Percentiles rank a stretch among this genome's conserved stretches.
These are phyloP conservation scores for Flaveria sonorensis DNA, from an alignment of 129 eudicot genomes.

Conservation along the genomic window DNA sequence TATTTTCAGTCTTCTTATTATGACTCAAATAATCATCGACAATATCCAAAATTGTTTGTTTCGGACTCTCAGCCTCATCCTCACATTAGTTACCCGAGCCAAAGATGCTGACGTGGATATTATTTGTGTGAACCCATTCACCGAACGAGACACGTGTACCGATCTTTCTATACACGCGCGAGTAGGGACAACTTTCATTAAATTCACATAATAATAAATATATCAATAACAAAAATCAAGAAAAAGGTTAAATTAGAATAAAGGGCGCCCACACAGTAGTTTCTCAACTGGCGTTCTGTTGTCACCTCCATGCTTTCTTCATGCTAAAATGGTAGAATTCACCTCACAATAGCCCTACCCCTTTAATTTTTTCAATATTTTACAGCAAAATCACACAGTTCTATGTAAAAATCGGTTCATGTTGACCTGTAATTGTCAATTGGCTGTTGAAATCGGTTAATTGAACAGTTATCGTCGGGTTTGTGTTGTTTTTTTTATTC, in stretches of 20 bases:
- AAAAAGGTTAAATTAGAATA: neutral
- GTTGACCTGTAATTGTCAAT: no score
- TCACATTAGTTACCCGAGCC: neutral
- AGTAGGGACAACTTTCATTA: conserved; percentile 30
- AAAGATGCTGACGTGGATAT: conserved; percentile 30
- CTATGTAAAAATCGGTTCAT: neutral
- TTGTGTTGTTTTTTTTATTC: conserved; percentile 20
- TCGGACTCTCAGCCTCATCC: conserved; percentile 18
- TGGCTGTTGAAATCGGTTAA: neutral
- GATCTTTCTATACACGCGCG: conserved; percentile 28
- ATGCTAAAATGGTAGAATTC: conserved; percentile 6
- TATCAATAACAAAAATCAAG: neutral
- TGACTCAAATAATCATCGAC: no score
- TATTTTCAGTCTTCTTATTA: no score
- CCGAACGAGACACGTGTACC: conserved; percentile 31
- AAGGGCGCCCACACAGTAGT: conserved; percentile 23
- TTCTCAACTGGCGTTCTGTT: conserved; percentile 40
- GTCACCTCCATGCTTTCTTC: conserved; percentile 30
- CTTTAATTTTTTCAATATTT: neutral
- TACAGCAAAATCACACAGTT: neutral
- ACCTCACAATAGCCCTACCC: neutral
- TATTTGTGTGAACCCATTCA: conserved; percentile 16
- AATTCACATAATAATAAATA: conserved; percentile 22
- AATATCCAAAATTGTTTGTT: neutral
- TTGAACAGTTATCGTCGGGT: conserved; percentile 26